Percentiles rank a stretch among this genome's conserved stretches.
These are phyloP conservation scores for Verbascum thapsus DNA, from an alignment of 257 asterid genomes.

Conservation along the genomic window DNA sequence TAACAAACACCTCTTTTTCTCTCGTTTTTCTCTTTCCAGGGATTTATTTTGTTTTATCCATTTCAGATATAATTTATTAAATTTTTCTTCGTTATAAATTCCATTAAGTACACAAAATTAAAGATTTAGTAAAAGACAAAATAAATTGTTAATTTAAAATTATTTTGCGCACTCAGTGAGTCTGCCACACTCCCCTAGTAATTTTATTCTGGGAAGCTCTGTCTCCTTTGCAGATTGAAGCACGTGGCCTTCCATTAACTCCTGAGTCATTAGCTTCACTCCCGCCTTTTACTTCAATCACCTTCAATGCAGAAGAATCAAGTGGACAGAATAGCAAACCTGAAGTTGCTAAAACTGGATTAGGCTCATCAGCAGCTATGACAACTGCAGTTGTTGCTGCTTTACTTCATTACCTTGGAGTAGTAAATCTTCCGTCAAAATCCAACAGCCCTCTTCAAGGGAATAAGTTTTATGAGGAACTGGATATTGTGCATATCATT, in stretches of 20 bases:
- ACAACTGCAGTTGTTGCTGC: slow-evolving; percentile 97
- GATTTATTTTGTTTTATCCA: too few relatives aligned
- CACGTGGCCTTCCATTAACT: slow-evolving; percentile 75
- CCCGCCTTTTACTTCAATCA: slow-evolving; percentile 85
- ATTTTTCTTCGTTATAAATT: too few relatives aligned
- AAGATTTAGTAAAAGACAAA: too few relatives aligned
- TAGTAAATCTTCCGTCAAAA: slow-evolving; percentile 69
- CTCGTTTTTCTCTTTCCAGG: too few relatives aligned
- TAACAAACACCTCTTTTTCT: too few relatives aligned
- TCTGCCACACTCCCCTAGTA: too few relatives aligned
- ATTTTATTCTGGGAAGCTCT: slow-evolving; percentile 7
- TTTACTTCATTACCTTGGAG: slow-evolving; percentile 84
- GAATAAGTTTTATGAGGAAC: slow-evolving; percentile 39
- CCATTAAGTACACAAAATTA: too few relatives aligned
- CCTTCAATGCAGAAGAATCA: slow-evolving; percentile 79
- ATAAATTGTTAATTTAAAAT: too few relatives aligned
- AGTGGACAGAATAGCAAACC: slow-evolving; percentile 72
- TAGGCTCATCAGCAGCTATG: slow-evolving; percentile 99
- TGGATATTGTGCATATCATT: slow-evolving; percentile 80
- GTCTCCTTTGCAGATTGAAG: slow-evolving; percentile 70
- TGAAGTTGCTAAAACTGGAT: slow-evolving; percentile 98
- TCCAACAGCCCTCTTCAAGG: slow-evolving; percentile 36
- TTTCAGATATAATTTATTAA: too few relatives aligned
- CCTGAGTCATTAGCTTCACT: slow-evolving; percentile 92
- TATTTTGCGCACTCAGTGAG: too few relatives aligned